Conservation (phyloP, 805 yeast species). For the Wickerhamiella dianesei region DNA sequence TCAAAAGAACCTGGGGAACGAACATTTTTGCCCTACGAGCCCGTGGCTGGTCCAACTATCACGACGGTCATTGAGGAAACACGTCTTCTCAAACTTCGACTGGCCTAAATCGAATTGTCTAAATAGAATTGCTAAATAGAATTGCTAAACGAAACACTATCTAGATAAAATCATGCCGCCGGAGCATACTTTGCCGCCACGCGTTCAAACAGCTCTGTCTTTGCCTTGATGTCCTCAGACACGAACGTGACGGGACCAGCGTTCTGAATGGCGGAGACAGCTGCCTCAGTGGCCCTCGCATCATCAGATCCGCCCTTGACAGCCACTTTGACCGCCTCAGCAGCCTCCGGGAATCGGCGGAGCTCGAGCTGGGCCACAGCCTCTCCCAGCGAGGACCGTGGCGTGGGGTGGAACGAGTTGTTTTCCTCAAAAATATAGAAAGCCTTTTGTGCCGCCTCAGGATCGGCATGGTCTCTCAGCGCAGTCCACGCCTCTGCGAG, state of each 20-base stretch:
- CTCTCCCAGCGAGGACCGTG: constrained; percentile 52
- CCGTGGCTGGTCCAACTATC: background rate
- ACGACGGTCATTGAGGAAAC: background rate
- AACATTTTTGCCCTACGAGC: background rate
- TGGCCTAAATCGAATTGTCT: background rate
- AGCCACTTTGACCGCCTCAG: constrained; percentile 35
- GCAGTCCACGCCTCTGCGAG: constrained; percentile 64
- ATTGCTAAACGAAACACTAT: background rate
- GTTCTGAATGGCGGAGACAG: constrained; percentile 46
- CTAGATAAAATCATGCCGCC: background rate
- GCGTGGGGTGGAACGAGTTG: constrained; percentile 19
- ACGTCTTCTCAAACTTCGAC: background rate
- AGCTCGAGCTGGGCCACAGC: constrained; percentile 67
- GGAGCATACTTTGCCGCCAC: constrained; percentile 31
- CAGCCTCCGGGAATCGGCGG: constrained; percentile 71
- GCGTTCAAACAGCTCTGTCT: constrained; percentile 51
- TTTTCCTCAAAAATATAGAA: constrained; percentile 54
- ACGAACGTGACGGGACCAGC: constrained; percentile 18
- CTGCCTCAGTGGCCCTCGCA: constrained; percentile 47
- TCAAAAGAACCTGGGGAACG: background rate
- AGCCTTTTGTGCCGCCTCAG: constrained; percentile 27
- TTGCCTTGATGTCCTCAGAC: constrained; percentile 39
- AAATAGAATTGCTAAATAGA: background rate
- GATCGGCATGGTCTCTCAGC: constrained; percentile 29
- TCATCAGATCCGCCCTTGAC: constrained; percentile 28